These are phyloP conservation scores for Aspergillus sclerotialis DNA, from an alignment of 2,329 filamentous ascomycete species.

Conservation along the genomic window DNA sequence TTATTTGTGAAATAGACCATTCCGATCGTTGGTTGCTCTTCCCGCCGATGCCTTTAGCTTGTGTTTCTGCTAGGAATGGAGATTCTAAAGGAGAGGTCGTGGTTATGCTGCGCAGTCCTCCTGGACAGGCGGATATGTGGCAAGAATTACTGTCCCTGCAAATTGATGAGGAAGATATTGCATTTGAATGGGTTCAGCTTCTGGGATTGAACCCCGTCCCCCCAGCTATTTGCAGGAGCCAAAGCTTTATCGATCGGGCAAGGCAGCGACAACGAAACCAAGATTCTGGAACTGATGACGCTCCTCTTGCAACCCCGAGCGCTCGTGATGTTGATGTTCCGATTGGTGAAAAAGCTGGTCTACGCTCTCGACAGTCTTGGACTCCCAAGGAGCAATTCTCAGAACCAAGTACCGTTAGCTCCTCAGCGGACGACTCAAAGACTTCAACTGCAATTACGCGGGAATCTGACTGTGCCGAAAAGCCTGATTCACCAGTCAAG, in stretches of 20 bases:
- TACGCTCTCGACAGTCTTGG: slow-evolving; percentile 37
- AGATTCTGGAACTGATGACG: slow-evolving; percentile 14
- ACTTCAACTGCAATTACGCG: slow-evolving; percentile 27
- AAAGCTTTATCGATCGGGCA: slow-evolving; percentile 44
- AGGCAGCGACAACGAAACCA: slow-evolving; percentile 28
- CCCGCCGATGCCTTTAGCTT: slow-evolving; percentile 68
- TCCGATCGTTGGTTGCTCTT: slow-evolving; percentile 79
- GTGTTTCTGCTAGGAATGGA: slow-evolving; percentile 73
- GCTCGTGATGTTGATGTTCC: slow-evolving; percentile 53
- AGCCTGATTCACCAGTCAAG: slow-evolving; percentile 17
- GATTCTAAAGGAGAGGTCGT: slow-evolving; percentile 67
- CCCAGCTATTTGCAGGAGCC: slow-evolving; percentile 49
- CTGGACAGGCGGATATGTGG: slow-evolving; percentile 61
- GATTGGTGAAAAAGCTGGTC: slow-evolving; percentile 51
- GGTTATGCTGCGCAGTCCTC: slow-evolving; percentile 74
- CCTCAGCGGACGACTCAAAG: slow-evolving; percentile 17
- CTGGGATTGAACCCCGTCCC: slow-evolving; percentile 61
- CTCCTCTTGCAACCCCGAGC: slow-evolving; percentile 37
- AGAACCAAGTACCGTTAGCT: slow-evolving; percentile 25
- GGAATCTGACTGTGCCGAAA: slow-evolving; percentile 24
- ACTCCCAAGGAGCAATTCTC: slow-evolving; percentile 22
- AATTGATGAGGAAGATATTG: slow-evolving; percentile 68
- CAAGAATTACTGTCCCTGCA: slow-evolving; percentile 74
- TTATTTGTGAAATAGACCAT: slow-evolving; percentile 83
- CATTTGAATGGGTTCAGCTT: slow-evolving; percentile 81